Percentiles rank a stretch among this genome's conserved stretches.
phyloP scores from a whole-genome alignment of 2,329 filamentous ascomycete species.

The Capronia epimyces region DNA sequence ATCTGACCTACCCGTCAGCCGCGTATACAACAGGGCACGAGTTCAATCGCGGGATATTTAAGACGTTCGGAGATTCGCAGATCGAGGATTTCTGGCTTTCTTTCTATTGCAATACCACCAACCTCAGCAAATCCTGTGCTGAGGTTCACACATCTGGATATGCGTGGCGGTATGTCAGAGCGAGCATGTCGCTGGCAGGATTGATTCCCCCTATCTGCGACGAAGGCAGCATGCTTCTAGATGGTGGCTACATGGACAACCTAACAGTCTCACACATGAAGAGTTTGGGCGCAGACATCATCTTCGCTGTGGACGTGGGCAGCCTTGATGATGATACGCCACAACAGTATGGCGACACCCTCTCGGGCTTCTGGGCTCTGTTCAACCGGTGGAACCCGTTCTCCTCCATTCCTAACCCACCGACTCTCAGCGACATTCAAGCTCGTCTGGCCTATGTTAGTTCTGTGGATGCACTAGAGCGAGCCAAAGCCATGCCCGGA shows the following conservation, averaged over 20 bases:
- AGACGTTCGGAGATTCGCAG: constrained; percentile 91
- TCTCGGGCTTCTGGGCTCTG: constrained; percentile 92
- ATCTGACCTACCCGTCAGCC: constrained; percentile 90
- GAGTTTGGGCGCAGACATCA: constrained; percentile 81
- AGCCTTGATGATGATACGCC: constrained; percentile 86
- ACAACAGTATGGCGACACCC: constrained; percentile 85
- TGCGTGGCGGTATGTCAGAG: constrained; percentile 93
- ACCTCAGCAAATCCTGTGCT: constrained; percentile 86
- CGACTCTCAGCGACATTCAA: constrained; percentile 92
- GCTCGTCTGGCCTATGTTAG: constrained; percentile 90
- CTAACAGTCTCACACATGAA: constrained; percentile 97
- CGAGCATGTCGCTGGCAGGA: constrained; percentile 93
- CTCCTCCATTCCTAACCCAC: constrained; percentile 80
- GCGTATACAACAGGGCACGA: constrained; percentile 98
- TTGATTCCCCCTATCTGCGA: constrained; percentile 90
- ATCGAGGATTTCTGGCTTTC: constrained; percentile 99
- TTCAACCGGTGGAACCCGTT: constrained; percentile 97
- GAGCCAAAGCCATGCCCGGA: constrained; percentile 83
- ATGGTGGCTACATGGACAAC: constrained; percentile 96
- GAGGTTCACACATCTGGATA: constrained; percentile 96
- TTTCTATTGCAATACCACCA: constrained; percentile 98
- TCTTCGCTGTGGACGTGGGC: constrained; percentile 94
- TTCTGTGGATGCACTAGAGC: constrained; percentile 86
- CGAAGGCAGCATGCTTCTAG: constrained; percentile 91
- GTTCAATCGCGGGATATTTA: constrained; percentile 98